Conservation (phyloP, 208 protist species). For the Strigomonas culicis region DNA sequence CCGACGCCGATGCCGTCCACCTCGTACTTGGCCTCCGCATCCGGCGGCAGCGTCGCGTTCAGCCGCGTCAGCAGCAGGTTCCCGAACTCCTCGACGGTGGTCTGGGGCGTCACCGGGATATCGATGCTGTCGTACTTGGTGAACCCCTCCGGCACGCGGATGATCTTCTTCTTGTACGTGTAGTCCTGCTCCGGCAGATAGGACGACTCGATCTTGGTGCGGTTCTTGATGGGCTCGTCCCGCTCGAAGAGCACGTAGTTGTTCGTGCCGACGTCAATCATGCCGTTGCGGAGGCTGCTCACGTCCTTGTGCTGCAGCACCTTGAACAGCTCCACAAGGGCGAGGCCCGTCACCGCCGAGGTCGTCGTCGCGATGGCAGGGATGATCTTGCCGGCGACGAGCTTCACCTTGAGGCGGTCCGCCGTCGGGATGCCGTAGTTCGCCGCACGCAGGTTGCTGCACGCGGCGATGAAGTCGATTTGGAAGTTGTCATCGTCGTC, state of each 20-base stretch:
- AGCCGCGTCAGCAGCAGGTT: conserved; percentile 43
- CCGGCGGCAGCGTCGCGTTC: conserved; percentile 39
- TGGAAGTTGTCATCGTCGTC: conserved; percentile 96
- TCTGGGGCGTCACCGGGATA: conserved; percentile 50
- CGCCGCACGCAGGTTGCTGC: conserved; percentile 90
- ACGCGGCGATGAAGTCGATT: conserved; percentile 94
- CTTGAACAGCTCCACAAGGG: conserved; percentile 98
- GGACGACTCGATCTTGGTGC: conserved; percentile 63
- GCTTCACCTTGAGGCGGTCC: conserved; percentile 89
- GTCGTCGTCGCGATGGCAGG: conserved; percentile 99
- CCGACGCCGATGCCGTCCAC: conserved; percentile 79
- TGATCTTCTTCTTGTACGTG: conserved; percentile 82
- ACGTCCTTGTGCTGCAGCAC: conserved; percentile 82
- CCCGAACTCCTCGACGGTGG: conserved; percentile 72
- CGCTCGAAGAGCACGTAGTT: conserved; percentile 90
- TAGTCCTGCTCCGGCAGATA: conserved; percentile 88
- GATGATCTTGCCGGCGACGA: conserved; percentile 99
- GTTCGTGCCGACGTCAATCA: conserved; percentile 87
- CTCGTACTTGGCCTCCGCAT: conserved; percentile 44
- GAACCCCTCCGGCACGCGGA: conserved; percentile 76
- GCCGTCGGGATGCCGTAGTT: conserved; percentile 93
- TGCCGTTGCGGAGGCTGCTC: conserved; percentile 75
- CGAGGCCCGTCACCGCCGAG: conserved; percentile 97
- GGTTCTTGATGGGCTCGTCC: conserved; percentile 63
- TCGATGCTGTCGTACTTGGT: conserved; percentile 87